Conservation (phyloP, 2,329 filamentous ascomycete genomes). For the Aplosporella prunicola region DNA sequence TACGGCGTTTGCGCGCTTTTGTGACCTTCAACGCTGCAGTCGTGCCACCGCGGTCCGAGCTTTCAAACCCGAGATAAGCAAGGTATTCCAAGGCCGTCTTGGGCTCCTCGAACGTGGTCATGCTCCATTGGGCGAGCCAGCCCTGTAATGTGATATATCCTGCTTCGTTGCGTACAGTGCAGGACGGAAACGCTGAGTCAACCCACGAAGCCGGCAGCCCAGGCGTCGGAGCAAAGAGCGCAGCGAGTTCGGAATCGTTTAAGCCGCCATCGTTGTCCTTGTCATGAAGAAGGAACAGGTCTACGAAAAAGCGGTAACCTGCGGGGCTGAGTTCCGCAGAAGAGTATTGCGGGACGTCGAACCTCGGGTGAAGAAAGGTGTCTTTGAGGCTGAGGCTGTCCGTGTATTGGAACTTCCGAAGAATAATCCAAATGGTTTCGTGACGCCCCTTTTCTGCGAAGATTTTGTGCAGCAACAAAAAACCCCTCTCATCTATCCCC, state of each 20-base stretch:
- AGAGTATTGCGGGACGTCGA: conserved; percentile 84
- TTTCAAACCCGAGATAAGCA: conserved; percentile 91
- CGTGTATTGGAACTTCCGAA: conserved; percentile 91
- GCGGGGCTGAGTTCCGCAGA: conserved; percentile 90
- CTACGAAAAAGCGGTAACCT: conserved; percentile 95
- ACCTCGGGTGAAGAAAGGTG: conserved; percentile 81
- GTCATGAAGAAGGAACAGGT: conserved; percentile 88
- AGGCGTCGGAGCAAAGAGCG: conserved; percentile 86
- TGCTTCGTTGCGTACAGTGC: conserved; percentile 88
- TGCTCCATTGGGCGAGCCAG: conserved; percentile 98
- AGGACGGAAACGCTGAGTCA: conserved; percentile 82
- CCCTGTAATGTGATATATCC: conserved; percentile 93
- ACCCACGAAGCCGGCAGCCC: conserved; percentile 80
- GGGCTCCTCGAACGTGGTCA: conserved; percentile 95
- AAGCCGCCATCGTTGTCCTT: conserved; percentile 95
- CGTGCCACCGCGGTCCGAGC: conserved; percentile 59
- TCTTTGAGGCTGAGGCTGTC: conserved; percentile 90
- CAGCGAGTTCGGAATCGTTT: conserved; percentile 73
- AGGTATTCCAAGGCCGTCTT: conserved; percentile 94
- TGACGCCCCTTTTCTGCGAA: conserved; percentile 96
- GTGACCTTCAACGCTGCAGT: conserved; percentile 88
- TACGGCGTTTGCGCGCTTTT: conserved; percentile 77
- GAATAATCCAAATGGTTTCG: conserved; percentile 96
- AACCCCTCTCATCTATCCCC: conserved; percentile 75
- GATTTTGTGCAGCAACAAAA: conserved; percentile 84